Percentiles rank a stretch among this genome's conserved stretches.
phyloP scores from a whole-genome alignment of 805 yeast species.

The Wickerhamomyces chambardii region DNA sequence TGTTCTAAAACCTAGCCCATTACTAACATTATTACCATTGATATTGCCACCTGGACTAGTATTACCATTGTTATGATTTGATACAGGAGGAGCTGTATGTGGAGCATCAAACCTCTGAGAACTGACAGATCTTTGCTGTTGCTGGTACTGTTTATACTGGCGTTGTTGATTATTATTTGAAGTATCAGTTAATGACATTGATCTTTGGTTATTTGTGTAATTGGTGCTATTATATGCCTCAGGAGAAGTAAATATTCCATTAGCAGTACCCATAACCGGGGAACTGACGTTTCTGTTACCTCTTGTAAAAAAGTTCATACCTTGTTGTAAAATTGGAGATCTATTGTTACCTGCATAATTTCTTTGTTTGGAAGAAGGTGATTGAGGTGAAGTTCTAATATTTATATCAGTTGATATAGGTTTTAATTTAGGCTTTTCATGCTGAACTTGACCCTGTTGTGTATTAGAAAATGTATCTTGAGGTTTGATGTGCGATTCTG shows the following conservation, averaged over 20 bases:
- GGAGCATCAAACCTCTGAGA: slow-evolving; percentile 35
- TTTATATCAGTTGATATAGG: slow-evolving; percentile 10
- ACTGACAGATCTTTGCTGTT: too few species aligned
- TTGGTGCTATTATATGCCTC: neutral
- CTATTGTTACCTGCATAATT: slow-evolving; percentile 3
- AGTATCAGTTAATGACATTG: slow-evolving; percentile 24
- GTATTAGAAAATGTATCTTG: neutral
- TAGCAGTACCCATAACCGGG: slow-evolving; percentile 6
- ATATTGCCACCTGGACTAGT: slow-evolving; percentile 4
- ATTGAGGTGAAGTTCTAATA: slow-evolving; percentile 9
- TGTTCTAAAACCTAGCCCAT: slow-evolving; percentile 32
- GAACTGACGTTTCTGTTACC: slow-evolving; percentile 14
- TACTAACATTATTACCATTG: slow-evolving; percentile 6
- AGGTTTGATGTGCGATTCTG: too few species aligned
- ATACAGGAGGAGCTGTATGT: slow-evolving; percentile 7
- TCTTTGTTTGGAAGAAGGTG: slow-evolving; percentile 1
- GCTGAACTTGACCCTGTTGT: too few species aligned
- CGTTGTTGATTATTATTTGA: slow-evolving; percentile 19
- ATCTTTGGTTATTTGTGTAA: slow-evolving; percentile 13
- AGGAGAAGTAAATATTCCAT: slow-evolving; percentile 1
- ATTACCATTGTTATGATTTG: neutral
- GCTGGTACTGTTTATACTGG: too few species aligned
- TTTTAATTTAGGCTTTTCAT: slow-evolving; percentile 2
- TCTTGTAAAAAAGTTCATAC: slow-evolving; percentile 24
- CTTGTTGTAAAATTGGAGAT: slow-evolving; percentile 29